These are phyloP conservation scores for Setaria viridis DNA, from an alignment of 202 grass and related monocot species.

Conservation along the genomic window DNA sequence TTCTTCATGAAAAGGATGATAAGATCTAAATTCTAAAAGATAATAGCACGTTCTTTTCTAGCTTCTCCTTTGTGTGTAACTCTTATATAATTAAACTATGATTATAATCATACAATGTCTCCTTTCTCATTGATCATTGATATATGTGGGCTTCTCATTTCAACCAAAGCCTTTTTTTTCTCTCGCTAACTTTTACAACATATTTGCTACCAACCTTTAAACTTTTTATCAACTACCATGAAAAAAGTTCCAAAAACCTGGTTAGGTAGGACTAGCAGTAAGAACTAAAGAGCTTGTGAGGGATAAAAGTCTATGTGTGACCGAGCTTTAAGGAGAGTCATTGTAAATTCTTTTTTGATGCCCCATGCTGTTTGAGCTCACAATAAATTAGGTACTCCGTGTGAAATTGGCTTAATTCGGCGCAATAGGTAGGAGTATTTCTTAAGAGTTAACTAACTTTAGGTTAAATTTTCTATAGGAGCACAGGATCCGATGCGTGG, in stretches of 20 bases:
- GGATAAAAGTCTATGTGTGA: neutral
- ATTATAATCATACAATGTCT: neutral
- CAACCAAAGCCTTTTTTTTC: neutral
- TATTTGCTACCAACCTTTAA: neutral
- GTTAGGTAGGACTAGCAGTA: constrained; percentile 1
- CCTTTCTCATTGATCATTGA: neutral
- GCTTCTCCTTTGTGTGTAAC: neutral
- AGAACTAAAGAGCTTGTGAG: neutral
- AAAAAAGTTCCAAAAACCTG: neutral
- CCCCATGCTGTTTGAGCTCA: neutral
- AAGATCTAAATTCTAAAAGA: neutral
- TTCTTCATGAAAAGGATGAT: neutral
- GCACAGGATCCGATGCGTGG: neutral
- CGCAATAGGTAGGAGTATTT: neutral
- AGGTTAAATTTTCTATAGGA: neutral
- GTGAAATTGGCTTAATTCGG: constrained; percentile 37
- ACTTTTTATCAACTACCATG: neutral
- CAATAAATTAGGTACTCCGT: neutral
- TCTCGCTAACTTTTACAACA: neutral
- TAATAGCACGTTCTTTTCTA: neutral
- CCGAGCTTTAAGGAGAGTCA: constrained; percentile 22
- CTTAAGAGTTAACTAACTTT: constrained; percentile 17
- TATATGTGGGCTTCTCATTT: neutral
- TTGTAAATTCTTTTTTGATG: constrained; percentile 22
- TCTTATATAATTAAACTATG: neutral